These are phyloP conservation scores for Glycyrrhiza uralensis DNA, from an alignment of 306 rosid species.

Conservation along the genomic window DNA sequence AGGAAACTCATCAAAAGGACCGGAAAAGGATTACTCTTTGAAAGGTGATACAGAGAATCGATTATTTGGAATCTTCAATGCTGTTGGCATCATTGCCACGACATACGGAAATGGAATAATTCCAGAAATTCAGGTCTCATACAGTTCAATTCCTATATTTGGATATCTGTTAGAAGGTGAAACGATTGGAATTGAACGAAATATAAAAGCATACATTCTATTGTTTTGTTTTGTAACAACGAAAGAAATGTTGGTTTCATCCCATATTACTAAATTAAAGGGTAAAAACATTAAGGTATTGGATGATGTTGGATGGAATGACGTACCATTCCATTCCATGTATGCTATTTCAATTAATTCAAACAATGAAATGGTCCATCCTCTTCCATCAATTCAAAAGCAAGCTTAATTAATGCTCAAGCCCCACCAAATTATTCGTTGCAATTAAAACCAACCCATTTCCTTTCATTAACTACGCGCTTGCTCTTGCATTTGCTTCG, in stretches of 20 bases:
- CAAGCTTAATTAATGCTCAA: not conserved
- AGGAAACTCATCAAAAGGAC: slow-evolving; percentile 67
- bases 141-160: not conserved
- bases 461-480: not conserved
- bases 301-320: too few relatives aligned
- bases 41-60: slow-evolving; percentile 38
- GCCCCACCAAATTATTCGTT: not conserved
- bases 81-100: slow-evolving; percentile 75
- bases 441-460: not conserved
- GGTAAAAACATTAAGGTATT: too few relatives aligned
- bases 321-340: too few relatives aligned
- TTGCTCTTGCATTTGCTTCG: not conserved
- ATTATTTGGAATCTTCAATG: slow-evolving; percentile 67
- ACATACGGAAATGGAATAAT: slow-evolving; percentile 79
- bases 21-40: slow-evolving; percentile 61
- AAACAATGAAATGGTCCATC: too few relatives aligned
- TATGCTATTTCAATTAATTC: too few relatives aligned
- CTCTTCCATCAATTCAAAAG: too few relatives aligned
- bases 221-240: too few relatives aligned
- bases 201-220: not conserved
- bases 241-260: too few relatives aligned
- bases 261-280: too few relatives aligned
- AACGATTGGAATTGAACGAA: not conserved
- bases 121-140: slow-evolving; percentile 78
- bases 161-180: not conserved